Conservation (phyloP, 768 basidiomycete species). For the Lactifluus piperatus region DNA sequence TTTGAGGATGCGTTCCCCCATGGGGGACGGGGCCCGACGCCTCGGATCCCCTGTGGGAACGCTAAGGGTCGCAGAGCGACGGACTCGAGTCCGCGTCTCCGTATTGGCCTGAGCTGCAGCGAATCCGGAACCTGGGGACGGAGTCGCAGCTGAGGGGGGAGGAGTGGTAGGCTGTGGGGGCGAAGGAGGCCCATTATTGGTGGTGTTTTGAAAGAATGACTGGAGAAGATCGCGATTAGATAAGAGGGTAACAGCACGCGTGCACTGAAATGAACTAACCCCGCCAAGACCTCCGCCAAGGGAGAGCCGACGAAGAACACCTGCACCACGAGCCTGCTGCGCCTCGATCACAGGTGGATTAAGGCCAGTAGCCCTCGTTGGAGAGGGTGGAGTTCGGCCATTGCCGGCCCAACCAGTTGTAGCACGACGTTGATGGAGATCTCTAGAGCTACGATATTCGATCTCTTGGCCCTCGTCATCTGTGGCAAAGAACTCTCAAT, state of each 20-base stretch:
- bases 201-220: conserved; percentile 7
- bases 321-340: conserved; percentile 53
- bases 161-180: conserved; percentile 15
- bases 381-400: conserved; percentile 44
- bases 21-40: conserved; percentile 64
- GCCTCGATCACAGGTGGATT: conserved; percentile 34
- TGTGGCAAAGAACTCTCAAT: not conserved
- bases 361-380: conserved; percentile 20
- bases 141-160: conserved; percentile 13
- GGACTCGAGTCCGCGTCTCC: conserved; percentile 26
- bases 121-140: not conserved
- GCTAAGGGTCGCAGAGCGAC: conserved; percentile 52
- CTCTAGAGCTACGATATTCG: not conserved
- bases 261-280: conserved; percentile 34
- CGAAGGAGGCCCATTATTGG: conserved; percentile 9
- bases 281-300: conserved; percentile 49
- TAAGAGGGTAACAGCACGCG: not conserved
- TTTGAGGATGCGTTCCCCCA: conserved; percentile 87
- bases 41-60: conserved; percentile 39
- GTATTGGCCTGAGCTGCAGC: not conserved
- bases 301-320: conserved; percentile 67
- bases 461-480: conserved; percentile 17
- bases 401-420: conserved; percentile 42
- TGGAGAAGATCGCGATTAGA: conserved; percentile 12
- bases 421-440: conserved; percentile 38